Conservation (phyloP, 805 yeast species). For the Vanderwaltozyma yarrowii region DNA sequence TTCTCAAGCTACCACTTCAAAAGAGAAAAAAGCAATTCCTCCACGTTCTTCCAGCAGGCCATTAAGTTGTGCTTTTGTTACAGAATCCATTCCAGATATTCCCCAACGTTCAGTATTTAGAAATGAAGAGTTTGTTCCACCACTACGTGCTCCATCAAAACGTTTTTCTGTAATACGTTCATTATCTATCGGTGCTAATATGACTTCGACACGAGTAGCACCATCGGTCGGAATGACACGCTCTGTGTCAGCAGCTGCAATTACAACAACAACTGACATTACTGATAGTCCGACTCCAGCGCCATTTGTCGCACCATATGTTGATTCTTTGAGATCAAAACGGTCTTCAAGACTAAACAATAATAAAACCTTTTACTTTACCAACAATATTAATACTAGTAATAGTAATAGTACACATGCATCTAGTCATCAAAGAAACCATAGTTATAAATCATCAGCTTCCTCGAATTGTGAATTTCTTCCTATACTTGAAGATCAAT, state of each 20-base stretch:
- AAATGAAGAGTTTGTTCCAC: no score
- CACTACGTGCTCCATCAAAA: neutral
- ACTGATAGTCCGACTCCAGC: no score
- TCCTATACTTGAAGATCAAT: slow-evolving; percentile 20
- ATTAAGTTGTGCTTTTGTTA: slow-evolving; percentile 7
- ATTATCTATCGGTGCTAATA: neutral
- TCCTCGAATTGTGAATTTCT: slow-evolving; percentile 23
- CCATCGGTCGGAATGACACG: neutral
- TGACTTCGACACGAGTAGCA: neutral
- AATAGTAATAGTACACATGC: no score
- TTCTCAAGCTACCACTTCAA: neutral
- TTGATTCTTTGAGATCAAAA: no score
- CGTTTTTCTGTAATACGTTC: neutral
- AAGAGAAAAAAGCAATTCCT: no score
- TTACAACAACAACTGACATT: no score
- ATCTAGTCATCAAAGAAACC: no score
- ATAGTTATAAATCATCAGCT: neutral
- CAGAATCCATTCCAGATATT: slow-evolving; percentile 8
- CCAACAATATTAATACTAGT: no score
- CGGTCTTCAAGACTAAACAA: no score
- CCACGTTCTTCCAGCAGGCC: neutral
- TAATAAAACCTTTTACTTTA: no score
- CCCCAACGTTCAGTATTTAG: neutral
- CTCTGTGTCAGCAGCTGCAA: neutral
- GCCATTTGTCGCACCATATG: no score